Evolutionary conservation across 768 basidiomycete genomes (phyloP).

Genomic region (Suillus bovinus): DNA sequence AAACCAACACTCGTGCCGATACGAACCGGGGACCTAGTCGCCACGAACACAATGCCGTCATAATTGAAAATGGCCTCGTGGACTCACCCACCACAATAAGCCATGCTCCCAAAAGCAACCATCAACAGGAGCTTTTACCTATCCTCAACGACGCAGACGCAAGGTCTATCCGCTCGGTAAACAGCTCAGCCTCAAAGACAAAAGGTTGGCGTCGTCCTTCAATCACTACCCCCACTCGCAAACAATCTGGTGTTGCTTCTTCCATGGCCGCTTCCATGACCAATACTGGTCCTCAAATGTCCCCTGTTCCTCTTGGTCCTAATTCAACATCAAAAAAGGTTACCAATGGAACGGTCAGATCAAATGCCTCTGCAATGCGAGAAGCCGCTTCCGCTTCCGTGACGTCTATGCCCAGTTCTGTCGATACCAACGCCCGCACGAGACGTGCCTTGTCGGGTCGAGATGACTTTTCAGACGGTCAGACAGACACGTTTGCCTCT

Average conservation of each 20-base stretch:
- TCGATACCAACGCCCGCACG: conserved; percentile 12
- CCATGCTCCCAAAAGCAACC: conserved; percentile 12
- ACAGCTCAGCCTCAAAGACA: conserved; percentile 28
- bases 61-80: conserved; percentile 13
- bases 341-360: conserved; percentile 17
- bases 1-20: conserved; percentile 9
- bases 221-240: conserved; percentile 21
- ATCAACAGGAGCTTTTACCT: conserved; percentile 17
- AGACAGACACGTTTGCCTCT: conserved; percentile 22
- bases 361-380: conserved; percentile 8
- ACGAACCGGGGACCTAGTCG: conserved; percentile 14
- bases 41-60: conserved; percentile 22
- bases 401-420: conserved; percentile 16
- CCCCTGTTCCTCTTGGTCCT: conserved; percentile 39
- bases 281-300: conserved; percentile 49
- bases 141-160: conserved; percentile 24
- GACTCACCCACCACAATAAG: conserved; percentile 24
- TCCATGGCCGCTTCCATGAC: conserved; percentile 42
- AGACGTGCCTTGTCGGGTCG: conserved; percentile 21
- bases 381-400: conserved; percentile 11
- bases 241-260: conserved; percentile 47
- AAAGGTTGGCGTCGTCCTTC: conserved; percentile 20
- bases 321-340: conserved; percentile 22
- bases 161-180: conserved; percentile 26
- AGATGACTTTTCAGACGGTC: conserved; percentile 32